A percentile compares a stretch with the other conserved stretches of the same genome.
These are phyloP conservation scores for Psilocybe subaeruginosa DNA, from an alignment of 768 basidiomycete genomes.

Conservation along the genomic window DNA sequence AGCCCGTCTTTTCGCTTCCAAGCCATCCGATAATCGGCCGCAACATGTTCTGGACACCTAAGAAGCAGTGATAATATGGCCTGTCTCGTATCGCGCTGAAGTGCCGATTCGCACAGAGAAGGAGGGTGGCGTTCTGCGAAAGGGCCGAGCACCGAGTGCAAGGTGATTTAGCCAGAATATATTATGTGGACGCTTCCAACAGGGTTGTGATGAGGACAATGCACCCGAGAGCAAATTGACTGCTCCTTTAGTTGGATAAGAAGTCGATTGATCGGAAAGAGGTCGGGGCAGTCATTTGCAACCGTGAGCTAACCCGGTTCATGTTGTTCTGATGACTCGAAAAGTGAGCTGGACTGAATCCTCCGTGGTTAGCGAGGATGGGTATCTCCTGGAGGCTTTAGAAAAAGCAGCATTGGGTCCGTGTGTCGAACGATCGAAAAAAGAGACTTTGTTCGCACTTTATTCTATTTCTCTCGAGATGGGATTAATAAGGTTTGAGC, in stretches of 20 bases:
- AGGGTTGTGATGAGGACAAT: background rate
- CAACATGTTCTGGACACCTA: background rate
- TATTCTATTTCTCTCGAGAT: background rate
- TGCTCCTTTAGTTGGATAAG: constrained; percentile 1
- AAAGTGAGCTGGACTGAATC: background rate
- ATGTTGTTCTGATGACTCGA: background rate
- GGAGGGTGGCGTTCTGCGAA: constrained; percentile 1
- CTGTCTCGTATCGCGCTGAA: background rate
- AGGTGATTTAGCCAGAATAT: background rate
- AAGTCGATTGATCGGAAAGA: background rate
- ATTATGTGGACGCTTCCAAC: background rate
- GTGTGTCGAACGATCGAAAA: background rate
- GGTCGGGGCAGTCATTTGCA: background rate
- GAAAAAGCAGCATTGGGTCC: background rate
- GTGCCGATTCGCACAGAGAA: background rate
- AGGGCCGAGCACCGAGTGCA: background rate
- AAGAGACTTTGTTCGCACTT: background rate
- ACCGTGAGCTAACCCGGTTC: constrained; percentile 8
- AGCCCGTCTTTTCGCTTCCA: constrained; percentile 11
- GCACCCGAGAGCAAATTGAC: background rate
- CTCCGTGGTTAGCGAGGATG: background rate
- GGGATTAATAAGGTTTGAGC: background rate
- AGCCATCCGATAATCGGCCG: constrained; percentile 18
- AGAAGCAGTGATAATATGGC: background rate
- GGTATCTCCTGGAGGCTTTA: background rate